Base-by-base conservation (phyloP, 768 basidiomycete species). In the Saitozyma sp. region DNA sequence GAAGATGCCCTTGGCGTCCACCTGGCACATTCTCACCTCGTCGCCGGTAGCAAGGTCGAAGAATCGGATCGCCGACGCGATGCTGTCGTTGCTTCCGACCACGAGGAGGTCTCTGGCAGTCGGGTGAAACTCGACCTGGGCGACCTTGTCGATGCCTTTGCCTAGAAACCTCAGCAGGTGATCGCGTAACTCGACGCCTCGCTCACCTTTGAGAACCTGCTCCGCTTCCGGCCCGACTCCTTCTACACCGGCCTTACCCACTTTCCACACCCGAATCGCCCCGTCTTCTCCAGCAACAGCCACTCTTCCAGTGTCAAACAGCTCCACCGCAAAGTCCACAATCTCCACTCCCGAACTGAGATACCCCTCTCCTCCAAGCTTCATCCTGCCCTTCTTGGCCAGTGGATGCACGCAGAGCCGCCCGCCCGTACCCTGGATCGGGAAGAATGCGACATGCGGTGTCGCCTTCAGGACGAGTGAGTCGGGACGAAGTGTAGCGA, bases 341-440 rank as follows among this genome's bases (percentile, higher is more conserved):
- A 82, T 62, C 29, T 75, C 75, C 3, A 70, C 63, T 16, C 81
- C 81, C 14, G 52, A 63, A 1, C 68, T 64, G 13, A 82, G 41
- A 20, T 66, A 69, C 0, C 67, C 65, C 11, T 77, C 69, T 11
- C 71, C 67, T 10, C 70, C 70, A 3, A 70, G 59, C 1, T 75
- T 64, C 54, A 82, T 63, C 5, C 81, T 62, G 0, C 80, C 80
- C 56, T 73, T 80, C 43, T 70, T 65, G 1, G 55, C 37, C 29
- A 79, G 40, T 0, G 78, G 66, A 62, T 80, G 80, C 2, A 78
- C 70, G 0, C 69, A 76, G 39, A 82, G 61, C 19, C 79, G 59
- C 2, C 81, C 81, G 19, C 81, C 81, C 0, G 80, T 70, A 4
- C 81, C 81, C 13, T 78, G 69, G 42, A 81, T 71, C 11, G 80